Base-by-base conservation (phyloP, 1,284 basidiomycete genomes). In the Cutaneotrichosporon sp. region DNA sequence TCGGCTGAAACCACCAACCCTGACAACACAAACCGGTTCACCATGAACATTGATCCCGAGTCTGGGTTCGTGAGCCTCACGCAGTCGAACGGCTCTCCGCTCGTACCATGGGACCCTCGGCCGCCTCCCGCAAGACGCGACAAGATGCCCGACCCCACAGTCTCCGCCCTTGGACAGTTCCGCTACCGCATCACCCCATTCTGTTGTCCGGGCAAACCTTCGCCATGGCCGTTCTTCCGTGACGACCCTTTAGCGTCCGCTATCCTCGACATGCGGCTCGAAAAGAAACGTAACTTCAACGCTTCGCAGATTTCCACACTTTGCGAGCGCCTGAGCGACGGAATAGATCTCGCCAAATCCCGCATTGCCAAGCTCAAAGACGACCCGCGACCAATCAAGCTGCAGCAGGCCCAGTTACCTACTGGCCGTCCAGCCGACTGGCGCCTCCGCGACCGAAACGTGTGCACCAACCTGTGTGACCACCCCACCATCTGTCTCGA, bases 401-500 rank as follows among this genome's bases (percentile, higher is more conserved):
- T 70, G 0, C 7, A 57, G 1, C 46, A 68, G 49, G 60, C 60
- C 2, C 18, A 53, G 10, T 49, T 73, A 11, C 72, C 72, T 1
- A 60, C 63, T 2, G 71, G 69, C 10, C 62, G 60, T 9, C 63
- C 70, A 0, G 47, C 51, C 11, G 69, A 73, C 47, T 76, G 75
- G 75, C 64, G 64, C 5, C 30, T 65, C 31, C 66, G 70, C 21
- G 36, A 58, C 26, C 62, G 62, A 5, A 61, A 65, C 16, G 36
- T 65, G 4, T 76, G 75, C 62, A 65, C 64, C 22, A 76, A 72
- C 52, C 58, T 72, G 7, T 76, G 75, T 64, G 72, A 74, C 61
- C 74, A 73, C 59, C 75, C 75, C 2, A 72, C 70, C 6, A 52
- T 73, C 49, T 77, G 75, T 52, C 26, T 77, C 55, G 73, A 76